Conservation (phyloP, 2,329 filamentous ascomycete species). For the Nectriaceae sp. region DNA sequence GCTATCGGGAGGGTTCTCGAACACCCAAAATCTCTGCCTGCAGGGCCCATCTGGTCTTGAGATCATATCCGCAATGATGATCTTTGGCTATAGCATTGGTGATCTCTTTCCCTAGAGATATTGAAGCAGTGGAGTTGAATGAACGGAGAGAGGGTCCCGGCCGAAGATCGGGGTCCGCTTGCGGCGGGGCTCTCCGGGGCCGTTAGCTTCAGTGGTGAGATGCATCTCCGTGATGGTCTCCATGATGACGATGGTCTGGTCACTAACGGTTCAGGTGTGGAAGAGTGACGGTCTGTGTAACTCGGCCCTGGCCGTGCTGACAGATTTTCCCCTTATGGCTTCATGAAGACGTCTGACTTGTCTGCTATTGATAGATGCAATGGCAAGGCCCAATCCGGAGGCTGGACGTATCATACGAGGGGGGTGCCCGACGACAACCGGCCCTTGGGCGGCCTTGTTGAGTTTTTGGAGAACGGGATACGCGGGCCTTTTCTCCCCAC, state of each 20-base stretch:
- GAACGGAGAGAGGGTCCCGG: slow-evolving; percentile 17
- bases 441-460: slow-evolving; percentile 1
- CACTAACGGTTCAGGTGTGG: slow-evolving; percentile 9
- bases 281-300: slow-evolving; percentile 11
- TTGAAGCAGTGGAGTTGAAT: slow-evolving; percentile 10
- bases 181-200: slow-evolving; percentile 23
- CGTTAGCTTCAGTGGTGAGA: slow-evolving; percentile 13
- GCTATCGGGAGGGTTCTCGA: not conserved
- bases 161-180: slow-evolving; percentile 26
- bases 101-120: slow-evolving; percentile 3
- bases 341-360: not conserved
- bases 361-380: not conserved
- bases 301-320: slow-evolving; percentile 7
- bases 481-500: slow-evolving; percentile 17
- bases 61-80: not conserved
- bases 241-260: slow-evolving; percentile 23
- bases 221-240: slow-evolving; percentile 6
- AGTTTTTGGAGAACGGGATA: too few relatives aligned
- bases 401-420: slow-evolving; percentile 1
- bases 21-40: too few relatives aligned
- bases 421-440: slow-evolving; percentile 6
- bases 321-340: not conserved
- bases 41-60: not conserved
- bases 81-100: not conserved
- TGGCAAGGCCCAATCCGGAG: not conserved